Evolutionary conservation across 2,329 filamentous ascomycete genomes (phyloP), one percentile per base, ranked within the genome.

Genomic region (Sporothrix brunneoviolacea): DNA sequence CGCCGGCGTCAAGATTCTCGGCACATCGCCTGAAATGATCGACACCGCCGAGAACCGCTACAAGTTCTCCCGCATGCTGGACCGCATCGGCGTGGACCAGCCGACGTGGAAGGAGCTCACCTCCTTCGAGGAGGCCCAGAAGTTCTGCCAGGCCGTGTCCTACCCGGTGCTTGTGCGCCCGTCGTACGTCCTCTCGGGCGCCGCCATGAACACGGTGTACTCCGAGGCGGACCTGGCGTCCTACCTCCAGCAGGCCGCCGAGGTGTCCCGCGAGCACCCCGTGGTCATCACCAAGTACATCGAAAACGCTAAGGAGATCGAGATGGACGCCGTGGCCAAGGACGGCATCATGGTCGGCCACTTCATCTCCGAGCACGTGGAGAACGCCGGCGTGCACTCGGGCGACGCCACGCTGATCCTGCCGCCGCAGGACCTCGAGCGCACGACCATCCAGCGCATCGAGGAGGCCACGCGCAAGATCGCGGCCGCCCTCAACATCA

Each of bases 211-310:
- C 75, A 97, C 93, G 0, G 93, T 97, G 32, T 97, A 97, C 73
- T 96, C 91, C 0, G 84, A 94, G 72, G 86, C 91, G 64, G 93
- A 97, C 65, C 74, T 98, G 52, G 87, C 88, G 61, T 84, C 77
- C 62, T 97, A 94, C 68, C 76, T 98, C 39, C 81, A 87, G 57
- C 91, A 97, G 70, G 93, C 93, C 48, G 88, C 81, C 7, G 91
- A 95, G 58, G 93, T 98, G 41, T 97, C 93, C 6, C 83, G 88
- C 55, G 91, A 97, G 55, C 88, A 97, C 67, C 93, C 93, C 1
- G 93, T 98, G 10, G 93, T 98, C 55, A 97, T 98, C 63, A 97
- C 91, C 54, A 98, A 98, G 73, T 98, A 97, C 71, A 97, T 98
- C 59, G 93, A 98, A 74, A 93, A 95, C 59, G 93, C 93, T 58